Percentiles rank a stretch among this genome's conserved stretches.
These are phyloP conservation scores for Ceratobasidium sp. DNA, from an alignment of 1,284 basidiomycete species.

Conservation along the genomic window DNA sequence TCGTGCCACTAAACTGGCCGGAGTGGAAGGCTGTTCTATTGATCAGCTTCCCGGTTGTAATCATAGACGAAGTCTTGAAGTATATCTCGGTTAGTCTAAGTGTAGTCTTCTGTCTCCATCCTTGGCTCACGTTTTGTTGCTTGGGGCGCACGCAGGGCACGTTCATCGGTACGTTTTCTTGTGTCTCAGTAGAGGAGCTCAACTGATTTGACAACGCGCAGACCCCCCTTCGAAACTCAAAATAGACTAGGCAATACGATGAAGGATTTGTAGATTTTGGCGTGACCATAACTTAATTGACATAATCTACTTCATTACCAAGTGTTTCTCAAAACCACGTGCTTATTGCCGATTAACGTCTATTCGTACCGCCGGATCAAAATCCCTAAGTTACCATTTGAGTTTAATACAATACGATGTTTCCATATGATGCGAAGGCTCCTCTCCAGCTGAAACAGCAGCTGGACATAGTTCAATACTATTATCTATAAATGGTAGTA, in stretches of 20 bases:
- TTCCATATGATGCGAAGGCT: background rate
- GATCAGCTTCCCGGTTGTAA: slow-evolving; percentile 89
- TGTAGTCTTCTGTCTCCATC: slow-evolving; percentile 14
- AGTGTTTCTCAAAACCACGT: background rate
- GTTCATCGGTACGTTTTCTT: slow-evolving; percentile 38
- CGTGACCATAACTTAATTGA: background rate
- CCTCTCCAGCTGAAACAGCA: background rate
- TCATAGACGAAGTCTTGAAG: slow-evolving; percentile 94
- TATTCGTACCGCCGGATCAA: background rate
- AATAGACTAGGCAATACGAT: slow-evolving; percentile 22
- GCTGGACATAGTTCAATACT: background rate
- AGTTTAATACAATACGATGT: no score
- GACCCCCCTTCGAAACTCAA: slow-evolving; percentile 45
- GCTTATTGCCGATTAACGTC: background rate
- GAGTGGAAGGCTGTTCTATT: slow-evolving; percentile 97
- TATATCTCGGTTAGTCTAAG: slow-evolving; percentile 75
- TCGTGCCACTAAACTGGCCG: slow-evolving; percentile 89
- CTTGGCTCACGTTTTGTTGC: background rate
- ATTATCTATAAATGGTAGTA: slow-evolving; percentile 11
- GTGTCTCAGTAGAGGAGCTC: background rate
- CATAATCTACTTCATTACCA: background rate
- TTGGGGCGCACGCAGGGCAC: slow-evolving; percentile 17
- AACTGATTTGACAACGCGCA: slow-evolving; percentile 3
- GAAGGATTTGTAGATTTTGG: background rate
- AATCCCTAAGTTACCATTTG: background rate